Evolutionary conservation across 202 grass and related monocot genomes (phyloP).

Genomic region (Zizania palustris): DNA sequence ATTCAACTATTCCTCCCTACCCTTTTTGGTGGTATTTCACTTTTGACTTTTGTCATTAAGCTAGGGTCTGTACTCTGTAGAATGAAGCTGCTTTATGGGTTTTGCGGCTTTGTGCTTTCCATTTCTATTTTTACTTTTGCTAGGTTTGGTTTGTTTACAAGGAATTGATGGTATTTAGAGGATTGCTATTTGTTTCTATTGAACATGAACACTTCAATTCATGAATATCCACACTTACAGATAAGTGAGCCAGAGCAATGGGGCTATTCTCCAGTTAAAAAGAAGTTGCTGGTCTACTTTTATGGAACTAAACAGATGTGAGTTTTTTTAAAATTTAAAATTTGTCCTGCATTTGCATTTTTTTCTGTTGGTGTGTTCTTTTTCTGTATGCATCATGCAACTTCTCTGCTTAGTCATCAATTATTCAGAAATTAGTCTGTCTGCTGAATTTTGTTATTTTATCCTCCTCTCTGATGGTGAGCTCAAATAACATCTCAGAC

Average conservation of each 20-base stretch:
- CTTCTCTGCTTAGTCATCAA: conserved; percentile 19
- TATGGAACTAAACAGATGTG: conserved; percentile 99
- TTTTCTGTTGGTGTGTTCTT: not conserved
- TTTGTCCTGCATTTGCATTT: conserved; percentile 2
- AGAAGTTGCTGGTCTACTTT: conserved; percentile 93
- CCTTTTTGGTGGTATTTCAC: not conserved
- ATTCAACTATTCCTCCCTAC: not conserved
- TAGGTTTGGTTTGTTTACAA: conserved; percentile 20
- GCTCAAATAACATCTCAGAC: not conserved
- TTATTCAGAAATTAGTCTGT: conserved; percentile 25
- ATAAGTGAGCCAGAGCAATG: conserved; percentile 88
- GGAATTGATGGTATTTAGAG: not conserved
- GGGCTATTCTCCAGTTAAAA: conserved; percentile 60
- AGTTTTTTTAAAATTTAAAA: conserved; percentile 52
- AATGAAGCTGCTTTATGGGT: conserved; percentile 8
- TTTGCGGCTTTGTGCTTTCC: conserved; percentile 23
- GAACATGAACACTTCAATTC: conserved; percentile 28
- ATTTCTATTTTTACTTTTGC: conserved; percentile 10
- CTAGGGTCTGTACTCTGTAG: conserved; percentile 19
- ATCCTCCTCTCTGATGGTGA: conserved; percentile 15
- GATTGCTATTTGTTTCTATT: conserved; percentile 31
- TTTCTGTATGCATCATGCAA: conserved; percentile 27
- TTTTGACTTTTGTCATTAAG: conserved; percentile 30
- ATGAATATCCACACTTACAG: conserved; percentile 52
- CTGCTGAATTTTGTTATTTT: conserved; percentile 21